These are phyloP conservation scores for Saprolegnia diclina DNA, from an alignment of 352 stramenopile species.

Conservation along the genomic window DNA sequence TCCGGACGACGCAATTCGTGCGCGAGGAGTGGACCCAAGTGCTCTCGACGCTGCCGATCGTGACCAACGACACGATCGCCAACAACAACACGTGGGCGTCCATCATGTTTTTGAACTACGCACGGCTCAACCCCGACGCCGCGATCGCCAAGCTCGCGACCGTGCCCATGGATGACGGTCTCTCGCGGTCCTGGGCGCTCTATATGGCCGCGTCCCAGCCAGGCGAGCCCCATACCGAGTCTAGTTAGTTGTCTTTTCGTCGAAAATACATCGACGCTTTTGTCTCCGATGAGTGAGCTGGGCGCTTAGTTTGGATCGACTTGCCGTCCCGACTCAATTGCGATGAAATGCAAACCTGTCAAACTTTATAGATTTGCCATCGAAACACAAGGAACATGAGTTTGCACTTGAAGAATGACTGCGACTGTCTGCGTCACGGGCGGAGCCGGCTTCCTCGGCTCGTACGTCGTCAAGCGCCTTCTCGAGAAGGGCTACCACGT, in stretches of 20 bases:
- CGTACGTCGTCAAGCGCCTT: conserved; percentile 21
- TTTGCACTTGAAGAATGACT: neutral
- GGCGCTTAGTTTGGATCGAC: too few relatives aligned
- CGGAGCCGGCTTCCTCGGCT: conserved; percentile 28
- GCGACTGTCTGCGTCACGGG: conserved; percentile 27
- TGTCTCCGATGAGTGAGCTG: too few relatives aligned
- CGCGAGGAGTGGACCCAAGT: conserved; percentile 68
- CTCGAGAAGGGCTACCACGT: conserved; percentile 28
- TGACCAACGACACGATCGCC: conserved; percentile 33
- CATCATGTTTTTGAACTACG: conserved; percentile 63
- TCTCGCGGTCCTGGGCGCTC: conserved; percentile 57
- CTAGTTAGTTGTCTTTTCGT: too few relatives aligned
- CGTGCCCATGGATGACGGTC: conserved; percentile 56
- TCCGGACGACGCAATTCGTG: conserved; percentile 54
- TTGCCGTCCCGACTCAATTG: too few relatives aligned
- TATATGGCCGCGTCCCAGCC: conserved; percentile 40
- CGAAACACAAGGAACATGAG: neutral
- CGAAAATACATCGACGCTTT: too few relatives aligned
- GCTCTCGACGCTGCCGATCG: conserved; percentile 55
- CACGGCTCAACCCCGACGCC: conserved; percentile 44
- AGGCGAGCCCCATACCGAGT: too few relatives aligned
- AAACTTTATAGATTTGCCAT: neutral
- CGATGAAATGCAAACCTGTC: neutral
- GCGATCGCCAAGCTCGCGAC: conserved; percentile 41
- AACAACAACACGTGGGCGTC: conserved; percentile 50